Evolutionary conservation across 768 basidiomycete genomes (phyloP).

Genomic region (Panaeolus cyanescens): DNA sequence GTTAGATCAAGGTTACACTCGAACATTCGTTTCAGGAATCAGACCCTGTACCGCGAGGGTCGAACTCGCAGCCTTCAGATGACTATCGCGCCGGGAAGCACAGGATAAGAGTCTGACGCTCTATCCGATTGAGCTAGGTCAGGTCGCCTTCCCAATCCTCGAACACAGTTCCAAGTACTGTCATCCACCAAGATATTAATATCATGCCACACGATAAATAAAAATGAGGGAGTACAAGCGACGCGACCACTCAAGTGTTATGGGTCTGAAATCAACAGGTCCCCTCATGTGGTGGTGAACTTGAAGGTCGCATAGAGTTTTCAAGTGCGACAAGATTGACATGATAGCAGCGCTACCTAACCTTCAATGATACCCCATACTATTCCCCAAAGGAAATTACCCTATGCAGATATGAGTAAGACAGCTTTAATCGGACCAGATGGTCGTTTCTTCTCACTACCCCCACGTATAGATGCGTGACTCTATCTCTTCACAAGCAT

Average conservation of each 20-base stretch:
- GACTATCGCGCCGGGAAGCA: no score
- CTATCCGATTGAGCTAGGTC: slow-evolving; percentile 70
- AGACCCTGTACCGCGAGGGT: slow-evolving; percentile 84
- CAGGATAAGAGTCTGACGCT: slow-evolving; percentile 59
- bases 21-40: no score
- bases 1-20: no score
- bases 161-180: no score
- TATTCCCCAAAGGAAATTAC: background rate
- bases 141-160: no score
- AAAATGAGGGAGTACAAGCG: no score
- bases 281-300: no score
- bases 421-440: background rate
- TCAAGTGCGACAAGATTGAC: background rate
- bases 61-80: slow-evolving; percentile 87
- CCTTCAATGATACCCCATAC: background rate
- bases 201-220: no score
- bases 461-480: background rate
- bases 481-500: no score
- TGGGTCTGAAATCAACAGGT: no score
- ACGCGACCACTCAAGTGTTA: no score
- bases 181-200: no score
- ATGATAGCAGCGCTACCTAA: background rate
- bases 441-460: background rate
- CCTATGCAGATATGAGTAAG: background rate
- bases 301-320: background rate